Base-by-base conservation (phyloP, 805 yeast species). In the Komagataella ulmi region DNA sequence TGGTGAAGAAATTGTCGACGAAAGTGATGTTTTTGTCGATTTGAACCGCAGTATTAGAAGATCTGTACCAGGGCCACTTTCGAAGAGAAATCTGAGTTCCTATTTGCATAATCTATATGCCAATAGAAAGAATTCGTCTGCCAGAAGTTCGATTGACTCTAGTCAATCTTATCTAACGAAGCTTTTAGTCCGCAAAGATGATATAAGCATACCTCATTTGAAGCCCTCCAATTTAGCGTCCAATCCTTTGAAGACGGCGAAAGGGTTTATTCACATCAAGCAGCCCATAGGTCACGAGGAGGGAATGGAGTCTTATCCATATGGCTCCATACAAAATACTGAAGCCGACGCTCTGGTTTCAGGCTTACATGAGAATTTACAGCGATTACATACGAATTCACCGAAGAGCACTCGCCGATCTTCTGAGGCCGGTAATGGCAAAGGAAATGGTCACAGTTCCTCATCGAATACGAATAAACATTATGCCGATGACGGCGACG, bases 1-100 rank as follows among this genome's bases (percentile, higher is more conserved):
- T 65, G 99, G 99, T 50, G 98, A 91, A 67, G 99, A 91, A 65
- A 91, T 91, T 61, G 91, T 91, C 46, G 99, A 91, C 63, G 99
- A 91, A 68, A 81, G 89, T 21, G 99, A 91, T 64, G 97, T 93
- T 17, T 89, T 85, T 61, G 78, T 90, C 53, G 97, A 91, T 67
- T 85, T 90, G 56, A 88, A 88, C 65, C 85, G 86, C 56, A 88
- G 88, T 54, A 88, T 90, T 61, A 86, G 87, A 67, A 72, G 91
- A 62, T 73, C 74, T 45, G 78, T 77, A 54, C 91, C 91, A 1
- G 90, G 90, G 8, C 91, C 91, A 1, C 70, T 84, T 53, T 73
- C 85, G 12, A 83, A 81, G 61, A 69, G 86, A 59, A 83, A 83
- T 59, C 74, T 84, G 58, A 79, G 88, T 2, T 75, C 82, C 8